Percentiles rank a stretch among this genome's conserved stretches.
Conservation (phyloP, 805 yeast genomes). For the Candida pseudofarinosa region DNA sequence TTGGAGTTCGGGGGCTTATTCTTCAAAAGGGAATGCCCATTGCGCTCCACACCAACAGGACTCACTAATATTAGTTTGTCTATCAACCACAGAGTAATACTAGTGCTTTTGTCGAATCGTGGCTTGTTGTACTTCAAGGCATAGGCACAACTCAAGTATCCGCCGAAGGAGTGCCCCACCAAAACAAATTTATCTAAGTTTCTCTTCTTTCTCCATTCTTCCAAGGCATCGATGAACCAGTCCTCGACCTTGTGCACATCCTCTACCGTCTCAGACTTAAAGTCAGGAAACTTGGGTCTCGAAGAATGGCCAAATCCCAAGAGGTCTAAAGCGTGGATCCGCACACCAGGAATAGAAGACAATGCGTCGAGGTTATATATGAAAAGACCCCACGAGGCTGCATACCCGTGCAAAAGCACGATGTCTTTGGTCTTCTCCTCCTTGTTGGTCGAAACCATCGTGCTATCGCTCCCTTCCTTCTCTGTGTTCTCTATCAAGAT, state of each 20-base stretch:
- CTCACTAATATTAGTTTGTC: constrained; percentile 38
- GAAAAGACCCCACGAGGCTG: constrained; percentile 84
- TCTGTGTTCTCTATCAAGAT: constrained; percentile 53
- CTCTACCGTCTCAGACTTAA: constrained; percentile 24
- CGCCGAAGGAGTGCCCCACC: constrained; percentile 45
- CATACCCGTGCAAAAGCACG: constrained; percentile 87
- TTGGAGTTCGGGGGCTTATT: constrained; percentile 10
- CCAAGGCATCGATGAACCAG: constrained; percentile 42
- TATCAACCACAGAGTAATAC: constrained; percentile 19
- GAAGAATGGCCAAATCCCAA: constrained; percentile 71
- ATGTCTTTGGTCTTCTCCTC: constrained; percentile 35
- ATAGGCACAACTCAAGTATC: constrained; percentile 40
- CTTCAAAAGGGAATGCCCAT: constrained; percentile 24
- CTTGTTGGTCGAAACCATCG: constrained; percentile 12
- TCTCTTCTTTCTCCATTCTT: constrained; percentile 38
- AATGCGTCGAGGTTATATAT: constrained; percentile 59
- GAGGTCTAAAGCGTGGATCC: constrained; percentile 65
- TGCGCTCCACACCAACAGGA: constrained; percentile 43
- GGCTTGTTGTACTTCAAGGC: constrained; percentile 36
- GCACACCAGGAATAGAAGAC: constrained; percentile 47
- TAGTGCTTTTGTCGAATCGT: constrained; percentile 14
- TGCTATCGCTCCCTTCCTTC: not conserved
- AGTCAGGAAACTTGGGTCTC: constrained; percentile 44
- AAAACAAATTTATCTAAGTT: constrained; percentile 31
- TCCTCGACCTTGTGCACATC: constrained; percentile 36